Evolutionary conservation across 2,329 filamentous ascomycete genomes (phyloP).

Genomic region (Stagonosporopsis cucurbitacearum): DNA sequence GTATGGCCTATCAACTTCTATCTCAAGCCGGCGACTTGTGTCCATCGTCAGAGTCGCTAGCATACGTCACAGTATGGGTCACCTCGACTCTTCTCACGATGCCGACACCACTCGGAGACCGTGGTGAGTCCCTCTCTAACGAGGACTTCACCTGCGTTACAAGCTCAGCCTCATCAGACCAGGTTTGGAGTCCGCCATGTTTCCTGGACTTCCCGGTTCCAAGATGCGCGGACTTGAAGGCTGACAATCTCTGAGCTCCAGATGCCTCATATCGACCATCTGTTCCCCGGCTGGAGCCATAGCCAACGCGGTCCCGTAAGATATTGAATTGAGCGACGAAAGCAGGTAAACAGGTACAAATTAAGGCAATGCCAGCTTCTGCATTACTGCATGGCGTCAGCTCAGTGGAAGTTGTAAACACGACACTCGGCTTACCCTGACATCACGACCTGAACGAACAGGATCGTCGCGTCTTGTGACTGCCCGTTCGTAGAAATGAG

Average conservation of each 20-base stretch:
- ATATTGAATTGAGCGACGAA: slow-evolving; percentile 18
- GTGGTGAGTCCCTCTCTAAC: background rate
- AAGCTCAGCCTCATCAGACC: slow-evolving; percentile 16
- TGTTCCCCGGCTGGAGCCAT: slow-evolving; percentile 10
- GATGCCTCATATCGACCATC: background rate
- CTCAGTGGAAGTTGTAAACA: background rate
- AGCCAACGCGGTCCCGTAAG: slow-evolving; percentile 12
- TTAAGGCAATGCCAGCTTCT: slow-evolving; percentile 22
- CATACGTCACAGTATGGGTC: slow-evolving; percentile 10
- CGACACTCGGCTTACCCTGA: slow-evolving; percentile 9
- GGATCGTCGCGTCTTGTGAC: slow-evolving; percentile 9
- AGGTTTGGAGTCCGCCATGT: background rate
- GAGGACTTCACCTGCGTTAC: slow-evolving; percentile 16
- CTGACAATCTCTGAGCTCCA: slow-evolving; percentile 3
- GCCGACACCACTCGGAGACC: slow-evolving; percentile 1
- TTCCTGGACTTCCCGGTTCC: slow-evolving; percentile 3
- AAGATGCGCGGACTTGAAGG: slow-evolving; percentile 6
- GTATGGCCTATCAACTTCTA: background rate
- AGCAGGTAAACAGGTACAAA: slow-evolving; percentile 23
- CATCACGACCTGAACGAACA: slow-evolving; percentile 18
- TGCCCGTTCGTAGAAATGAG: slow-evolving; percentile 18
- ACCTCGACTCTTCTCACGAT: slow-evolving; percentile 13
- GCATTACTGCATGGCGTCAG: slow-evolving; percentile 18
- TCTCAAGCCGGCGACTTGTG: slow-evolving; percentile 1
- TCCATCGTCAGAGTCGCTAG: slow-evolving; percentile 9